Conservation (phyloP, 1,284 basidiomycete species). For the Ganoderma boninense region DNA sequence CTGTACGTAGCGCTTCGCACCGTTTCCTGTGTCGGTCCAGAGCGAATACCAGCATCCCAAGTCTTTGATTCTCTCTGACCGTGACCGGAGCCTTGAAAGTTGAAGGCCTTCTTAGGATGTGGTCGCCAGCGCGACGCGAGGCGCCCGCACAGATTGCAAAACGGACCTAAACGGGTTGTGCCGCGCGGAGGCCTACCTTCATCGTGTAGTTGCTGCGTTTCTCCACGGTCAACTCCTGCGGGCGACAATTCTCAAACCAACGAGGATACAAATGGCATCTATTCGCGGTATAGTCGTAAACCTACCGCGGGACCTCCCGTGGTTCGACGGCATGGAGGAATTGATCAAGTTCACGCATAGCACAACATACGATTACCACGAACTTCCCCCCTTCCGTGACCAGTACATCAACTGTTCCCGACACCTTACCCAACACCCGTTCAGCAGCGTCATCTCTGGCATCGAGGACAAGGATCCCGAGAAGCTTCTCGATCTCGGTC, state of each 20-base stretch:
- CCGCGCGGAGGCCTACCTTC: not conserved
- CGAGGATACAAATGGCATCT: not conserved
- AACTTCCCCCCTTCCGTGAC: not conserved
- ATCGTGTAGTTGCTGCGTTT: not conserved
- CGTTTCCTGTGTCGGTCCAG: too few relatives aligned
- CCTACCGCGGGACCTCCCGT: not conserved
- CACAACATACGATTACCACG: not conserved
- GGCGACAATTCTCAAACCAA: not conserved
- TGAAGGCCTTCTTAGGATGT: not conserved
- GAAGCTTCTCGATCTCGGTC: not conserved
- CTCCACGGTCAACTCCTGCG: not conserved
- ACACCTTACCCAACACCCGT: not conserved
- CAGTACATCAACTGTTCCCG: not conserved
- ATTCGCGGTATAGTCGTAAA: not conserved
- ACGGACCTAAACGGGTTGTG: too few relatives aligned
- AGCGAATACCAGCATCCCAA: too few relatives aligned
- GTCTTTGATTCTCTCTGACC: too few relatives aligned
- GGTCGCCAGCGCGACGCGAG: too few relatives aligned
- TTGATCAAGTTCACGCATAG: not conserved
- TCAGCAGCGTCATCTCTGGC: not conserved
- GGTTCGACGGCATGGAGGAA: not conserved
- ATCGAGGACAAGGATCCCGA: slow-evolving; percentile 1
- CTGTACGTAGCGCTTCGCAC: too few relatives aligned
- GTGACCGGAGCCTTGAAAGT: too few relatives aligned
- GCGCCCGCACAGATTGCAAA: too few relatives aligned